Percentiles rank a stretch among this genome's conserved stretches.
phyloP scores from a whole-genome alignment of 2,329 filamentous ascomycete species.

The Talaromyces sp. region DNA sequence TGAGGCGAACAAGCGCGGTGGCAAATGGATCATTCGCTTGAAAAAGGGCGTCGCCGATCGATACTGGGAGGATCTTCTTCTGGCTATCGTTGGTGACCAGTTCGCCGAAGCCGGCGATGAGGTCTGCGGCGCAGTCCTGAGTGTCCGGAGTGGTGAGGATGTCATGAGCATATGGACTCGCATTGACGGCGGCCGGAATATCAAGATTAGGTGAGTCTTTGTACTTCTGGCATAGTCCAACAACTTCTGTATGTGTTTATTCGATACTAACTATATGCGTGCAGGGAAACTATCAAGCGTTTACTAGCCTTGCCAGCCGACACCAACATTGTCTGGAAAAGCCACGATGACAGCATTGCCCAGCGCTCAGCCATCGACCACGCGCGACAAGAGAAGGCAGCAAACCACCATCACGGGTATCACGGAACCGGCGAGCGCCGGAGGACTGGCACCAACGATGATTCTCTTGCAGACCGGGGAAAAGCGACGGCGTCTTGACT shows the following conservation, averaged over 20 bases:
- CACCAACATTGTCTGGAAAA: constrained; percentile 91
- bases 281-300: constrained; percentile 87
- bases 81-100: constrained; percentile 89
- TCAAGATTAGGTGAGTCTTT: constrained; percentile 75
- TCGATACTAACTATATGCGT: constrained; percentile 19
- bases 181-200: constrained; percentile 84
- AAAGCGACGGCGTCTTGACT: constrained; percentile 31
- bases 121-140: constrained; percentile 90
- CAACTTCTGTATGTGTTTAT: neutral
- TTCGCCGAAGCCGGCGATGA: constrained; percentile 90
- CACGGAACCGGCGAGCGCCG: constrained; percentile 35
- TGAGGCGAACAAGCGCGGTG: constrained; percentile 89
- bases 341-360: constrained; percentile 90
- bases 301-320: constrained; percentile 79
- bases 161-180: constrained; percentile 97
- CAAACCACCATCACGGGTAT: constrained; percentile 28
- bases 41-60: constrained; percentile 97
- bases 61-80: constrained; percentile 91
- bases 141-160: constrained; percentile 90
- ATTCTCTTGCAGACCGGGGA: constrained; percentile 36
- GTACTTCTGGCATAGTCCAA: neutral
- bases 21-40: constrained; percentile 94
- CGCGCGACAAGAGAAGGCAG: constrained; percentile 75
- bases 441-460: constrained; percentile 37
- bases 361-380: constrained; percentile 88